Percentiles rank a stretch among this genome's conserved stretches.
Conservation (phyloP, 345 rosid genomes). For the Eucalyptus regnans region DNA sequence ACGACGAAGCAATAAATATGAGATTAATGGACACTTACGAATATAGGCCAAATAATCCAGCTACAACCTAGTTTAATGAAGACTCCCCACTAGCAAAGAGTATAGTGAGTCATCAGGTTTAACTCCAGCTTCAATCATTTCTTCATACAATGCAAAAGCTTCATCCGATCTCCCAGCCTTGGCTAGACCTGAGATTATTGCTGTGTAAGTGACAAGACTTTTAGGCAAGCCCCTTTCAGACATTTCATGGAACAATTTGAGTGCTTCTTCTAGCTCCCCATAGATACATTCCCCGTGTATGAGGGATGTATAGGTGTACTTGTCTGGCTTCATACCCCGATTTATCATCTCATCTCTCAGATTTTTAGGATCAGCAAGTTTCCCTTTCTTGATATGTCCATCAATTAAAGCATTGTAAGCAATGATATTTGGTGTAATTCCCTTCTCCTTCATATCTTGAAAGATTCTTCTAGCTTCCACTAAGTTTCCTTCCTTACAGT, state of each 20-base stretch:
- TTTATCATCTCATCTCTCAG: constrained; percentile 47
- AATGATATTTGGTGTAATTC: constrained; percentile 32
- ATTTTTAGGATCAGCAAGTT: constrained; percentile 48
- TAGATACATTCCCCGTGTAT: constrained; percentile 64
- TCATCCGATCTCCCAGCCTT: constrained; percentile 74
- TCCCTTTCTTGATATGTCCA: constrained; percentile 59
- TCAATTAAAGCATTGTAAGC: constrained; percentile 63
- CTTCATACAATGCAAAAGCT: constrained; percentile 64
- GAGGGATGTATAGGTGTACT: constrained; percentile 65
- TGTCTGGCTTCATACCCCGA: constrained; percentile 35
- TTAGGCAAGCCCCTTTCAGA: constrained; percentile 29
- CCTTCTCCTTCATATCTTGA: constrained; percentile 45
- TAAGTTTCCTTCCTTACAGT: constrained; percentile 73
- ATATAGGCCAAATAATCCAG: neutral
- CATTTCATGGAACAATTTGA: constrained; percentile 52
- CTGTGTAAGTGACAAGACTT: constrained; percentile 42
- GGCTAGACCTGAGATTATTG: constrained; percentile 57
- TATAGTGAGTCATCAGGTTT: constrained; percentile 59
- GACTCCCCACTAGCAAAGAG: constrained; percentile 59
- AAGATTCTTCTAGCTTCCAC: constrained; percentile 62
- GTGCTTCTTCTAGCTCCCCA: constrained; percentile 54
- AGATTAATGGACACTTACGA: neutral
- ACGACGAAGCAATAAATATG: neutral
- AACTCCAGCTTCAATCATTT: constrained; percentile 48
- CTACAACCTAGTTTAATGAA: constrained; percentile 18